Conservation (phyloP, 495 filamentous ascomycete species). For the Platismatia glauca region DNA sequence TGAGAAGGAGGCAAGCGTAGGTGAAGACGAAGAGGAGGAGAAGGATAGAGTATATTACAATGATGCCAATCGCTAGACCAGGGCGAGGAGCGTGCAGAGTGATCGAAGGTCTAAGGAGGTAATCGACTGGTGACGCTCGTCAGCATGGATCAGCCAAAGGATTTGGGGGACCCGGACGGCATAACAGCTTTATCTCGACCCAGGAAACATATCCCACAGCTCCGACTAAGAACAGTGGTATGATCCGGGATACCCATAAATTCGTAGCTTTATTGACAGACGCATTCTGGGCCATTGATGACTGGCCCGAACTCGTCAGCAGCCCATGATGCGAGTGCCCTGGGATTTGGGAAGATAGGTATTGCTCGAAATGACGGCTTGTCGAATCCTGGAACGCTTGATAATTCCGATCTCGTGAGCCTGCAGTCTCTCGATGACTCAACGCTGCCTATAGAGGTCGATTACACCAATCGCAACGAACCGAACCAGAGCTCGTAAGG, state of each 20-base stretch:
- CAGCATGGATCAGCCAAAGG: slow-evolving; percentile 9
- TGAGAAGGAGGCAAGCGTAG: slow-evolving; percentile 59
- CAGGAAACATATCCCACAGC: slow-evolving; percentile 54
- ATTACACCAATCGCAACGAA: not conserved
- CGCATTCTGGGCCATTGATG: slow-evolving; percentile 9
- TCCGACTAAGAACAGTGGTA: slow-evolving; percentile 51
- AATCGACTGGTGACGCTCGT: slow-evolving; percentile 43
- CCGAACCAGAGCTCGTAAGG: not conserved
- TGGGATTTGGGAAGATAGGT: not conserved
- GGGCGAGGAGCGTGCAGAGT: slow-evolving; percentile 33
- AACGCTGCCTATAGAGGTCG: not conserved
- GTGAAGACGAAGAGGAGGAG: slow-evolving; percentile 55
- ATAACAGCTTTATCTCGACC: slow-evolving; percentile 49
- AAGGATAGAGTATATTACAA: slow-evolving; percentile 62
- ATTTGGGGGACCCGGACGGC: slow-evolving; percentile 35
- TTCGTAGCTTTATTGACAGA: slow-evolving; percentile 40
- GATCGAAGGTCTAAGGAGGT: slow-evolving; percentile 47
- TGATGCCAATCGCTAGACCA: slow-evolving; percentile 55
- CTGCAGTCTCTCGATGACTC: not conserved
- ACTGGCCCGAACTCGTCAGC: slow-evolving; percentile 6
- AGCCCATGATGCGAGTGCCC: not conserved
- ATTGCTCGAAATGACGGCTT: not conserved
- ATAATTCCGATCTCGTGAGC: not conserved
- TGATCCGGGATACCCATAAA: slow-evolving; percentile 43
- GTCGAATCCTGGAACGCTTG: too few relatives aligned